Conservation (phyloP, 495 filamentous ascomycete species). For the Coniosporium apollinis region DNA sequence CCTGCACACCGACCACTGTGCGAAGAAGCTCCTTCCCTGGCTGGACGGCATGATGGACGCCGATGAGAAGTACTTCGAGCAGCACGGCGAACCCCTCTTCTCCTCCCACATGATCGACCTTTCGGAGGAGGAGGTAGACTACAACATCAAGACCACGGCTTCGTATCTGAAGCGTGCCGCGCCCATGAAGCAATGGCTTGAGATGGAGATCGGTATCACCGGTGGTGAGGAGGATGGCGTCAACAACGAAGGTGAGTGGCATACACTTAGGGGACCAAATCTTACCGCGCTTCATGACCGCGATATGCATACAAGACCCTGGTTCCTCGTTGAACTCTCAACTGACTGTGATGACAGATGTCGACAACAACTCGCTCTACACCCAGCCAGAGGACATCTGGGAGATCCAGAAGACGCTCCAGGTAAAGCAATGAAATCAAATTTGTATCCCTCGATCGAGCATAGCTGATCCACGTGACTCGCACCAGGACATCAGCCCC, state of each 20-base stretch:
- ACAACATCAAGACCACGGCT: slow-evolving; percentile 81
- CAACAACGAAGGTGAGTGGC: slow-evolving; percentile 71
- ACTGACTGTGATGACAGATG: too few species aligned
- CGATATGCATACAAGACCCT: too few species aligned
- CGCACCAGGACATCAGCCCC: slow-evolving; percentile 71
- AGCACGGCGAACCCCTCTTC: slow-evolving; percentile 84
- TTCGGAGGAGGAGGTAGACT: slow-evolving; percentile 70
- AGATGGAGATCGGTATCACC: slow-evolving; percentile 96
- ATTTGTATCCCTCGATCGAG: too few species aligned
- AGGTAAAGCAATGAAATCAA: too few species aligned
- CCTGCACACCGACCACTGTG: slow-evolving; percentile 60
- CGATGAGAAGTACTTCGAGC: slow-evolving; percentile 86
- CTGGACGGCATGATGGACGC: slow-evolving; percentile 87
- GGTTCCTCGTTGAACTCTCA: too few species aligned
- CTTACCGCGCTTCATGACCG: too few species aligned
- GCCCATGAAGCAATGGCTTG: slow-evolving; percentile 95
- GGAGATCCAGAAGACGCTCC: slow-evolving; percentile 20
- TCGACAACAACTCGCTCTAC: slow-evolving; percentile 94
- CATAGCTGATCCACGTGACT: slow-evolving; percentile 78
- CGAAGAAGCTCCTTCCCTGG: slow-evolving; percentile 42
- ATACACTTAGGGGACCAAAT: too few species aligned
- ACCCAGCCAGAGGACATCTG: slow-evolving; percentile 54
- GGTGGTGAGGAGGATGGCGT: slow-evolving; percentile 94
- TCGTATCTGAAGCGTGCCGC: slow-evolving; percentile 80
- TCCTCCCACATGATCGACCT: slow-evolving; percentile 96